These are phyloP conservation scores for Trichoderma hamatum DNA, from an alignment of 2,329 filamentous ascomycete genomes.

Conservation along the genomic window DNA sequence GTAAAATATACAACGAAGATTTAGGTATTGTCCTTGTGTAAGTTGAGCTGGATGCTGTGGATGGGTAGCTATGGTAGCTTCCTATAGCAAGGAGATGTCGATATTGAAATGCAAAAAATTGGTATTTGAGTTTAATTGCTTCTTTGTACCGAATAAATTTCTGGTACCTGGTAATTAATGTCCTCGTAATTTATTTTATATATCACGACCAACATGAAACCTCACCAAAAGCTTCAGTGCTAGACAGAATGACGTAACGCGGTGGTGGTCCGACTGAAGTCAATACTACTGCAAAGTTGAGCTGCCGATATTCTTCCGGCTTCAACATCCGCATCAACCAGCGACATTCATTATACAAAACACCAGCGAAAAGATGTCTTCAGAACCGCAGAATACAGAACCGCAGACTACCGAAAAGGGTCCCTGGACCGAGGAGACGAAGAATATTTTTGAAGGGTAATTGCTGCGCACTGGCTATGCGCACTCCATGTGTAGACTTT, in stretches of 20 bases:
- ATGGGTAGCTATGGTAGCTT: background rate
- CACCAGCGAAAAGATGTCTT: slow-evolving; percentile 29
- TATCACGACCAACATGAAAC: background rate
- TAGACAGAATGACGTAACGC: background rate
- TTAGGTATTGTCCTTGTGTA: background rate
- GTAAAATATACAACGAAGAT: background rate
- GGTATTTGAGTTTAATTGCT: background rate
- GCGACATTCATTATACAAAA: background rate
- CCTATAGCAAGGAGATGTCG: background rate
- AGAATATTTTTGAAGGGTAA: slow-evolving; percentile 67
- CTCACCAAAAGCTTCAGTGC: background rate
- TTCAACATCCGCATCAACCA: background rate
- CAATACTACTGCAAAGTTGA: background rate
- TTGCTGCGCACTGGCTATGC: slow-evolving; percentile 30
- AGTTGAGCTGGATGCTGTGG: background rate
- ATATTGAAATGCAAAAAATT: background rate
- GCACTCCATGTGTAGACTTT: background rate
- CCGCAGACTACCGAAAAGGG: slow-evolving; percentile 35
- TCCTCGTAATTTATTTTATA: background rate
- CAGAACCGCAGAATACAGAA: slow-evolving; percentile 30
- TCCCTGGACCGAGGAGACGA: slow-evolving; percentile 62
- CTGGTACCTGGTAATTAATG: background rate
- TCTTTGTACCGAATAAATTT: background rate
- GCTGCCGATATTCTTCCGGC: slow-evolving; percentile 31
- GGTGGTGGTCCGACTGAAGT: background rate